Evolutionary conservation across 2,329 filamentous ascomycete species (phyloP), one percentile per base, ranked within the genome.

Genomic region (Cladophialophora yegresii): DNA sequence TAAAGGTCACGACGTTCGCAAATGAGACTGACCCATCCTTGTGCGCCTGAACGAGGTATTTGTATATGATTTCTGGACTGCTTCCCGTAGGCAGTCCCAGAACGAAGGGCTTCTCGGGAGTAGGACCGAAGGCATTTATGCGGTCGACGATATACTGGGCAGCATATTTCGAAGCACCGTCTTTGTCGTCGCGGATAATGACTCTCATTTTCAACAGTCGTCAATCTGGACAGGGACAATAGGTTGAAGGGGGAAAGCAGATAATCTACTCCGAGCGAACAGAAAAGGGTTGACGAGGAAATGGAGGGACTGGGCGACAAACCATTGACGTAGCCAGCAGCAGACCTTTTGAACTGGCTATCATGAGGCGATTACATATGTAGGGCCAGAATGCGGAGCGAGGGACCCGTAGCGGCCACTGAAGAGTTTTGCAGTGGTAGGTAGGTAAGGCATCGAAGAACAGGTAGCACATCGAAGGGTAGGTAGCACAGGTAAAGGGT

Each of bases 1-100:
- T 95, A 83, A 96, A 96, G 28, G 91, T 96, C 74, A 95, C 85
- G 73, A 96, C 90, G 88, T 96, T 86, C 73, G 89, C 87, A 76
- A 96, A 96, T 1, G 91, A 93, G 73, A 96, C 87, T 74, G 91
- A 75, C 58, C 70, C 73, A 45, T 74, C 73, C 64, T 77, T 76
- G 71, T 77, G 73, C 43, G 74, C 74, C 69, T 79, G 72, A 55
- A 95, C 91, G 28, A 96, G 84, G 70, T 88, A 83, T 75, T 87
- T 86, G 80, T 96, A 96, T 69, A 95, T 87, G 58, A 85, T 83
- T 66, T 92, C 84, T 2, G 91, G 91, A 68, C 89, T 93, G 72
- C 89, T 92, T 60, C 91, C 91, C 1, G 91, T 96, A 9, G 91
- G 91, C 54, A 96, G 82, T 64, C 91, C 91, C 54, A 96, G 85